Conservation (phyloP, 305 asterid genomes). For the Solanum hybrid region DNA sequence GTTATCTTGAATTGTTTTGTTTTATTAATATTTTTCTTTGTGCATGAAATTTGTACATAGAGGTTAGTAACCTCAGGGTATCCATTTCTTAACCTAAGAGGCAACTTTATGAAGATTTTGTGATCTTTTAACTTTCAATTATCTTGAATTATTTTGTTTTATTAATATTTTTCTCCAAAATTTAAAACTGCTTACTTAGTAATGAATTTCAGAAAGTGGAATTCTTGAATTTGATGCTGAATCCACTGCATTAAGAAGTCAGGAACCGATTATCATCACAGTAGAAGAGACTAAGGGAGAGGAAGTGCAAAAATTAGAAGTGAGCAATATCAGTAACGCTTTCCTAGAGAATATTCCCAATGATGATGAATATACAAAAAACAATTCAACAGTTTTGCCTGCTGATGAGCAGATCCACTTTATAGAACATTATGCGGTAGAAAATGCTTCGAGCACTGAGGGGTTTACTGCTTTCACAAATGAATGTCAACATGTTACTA, state of each 20-base stretch:
- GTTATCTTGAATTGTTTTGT: background rate
- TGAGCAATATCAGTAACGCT: background rate
- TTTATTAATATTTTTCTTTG: background rate
- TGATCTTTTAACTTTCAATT: background rate
- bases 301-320: constrained; percentile 3
- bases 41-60: background rate
- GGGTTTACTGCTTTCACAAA: background rate
- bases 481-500: background rate
- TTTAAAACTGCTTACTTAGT: background rate
- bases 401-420: constrained; percentile 8
- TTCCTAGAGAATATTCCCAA: background rate
- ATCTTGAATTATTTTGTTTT: background rate
- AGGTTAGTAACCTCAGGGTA: background rate
- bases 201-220: constrained; percentile 14
- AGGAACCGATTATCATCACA: constrained; percentile 5
- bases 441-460: constrained; percentile 7
- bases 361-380: constrained; percentile 5
- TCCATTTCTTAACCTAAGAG: background rate
- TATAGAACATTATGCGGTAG: constrained; percentile 15
- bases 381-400: constrained; percentile 11
- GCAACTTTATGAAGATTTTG: background rate
- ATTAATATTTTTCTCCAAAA: background rate
- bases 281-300: constrained; percentile 5
- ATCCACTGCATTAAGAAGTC: constrained; percentile 13
- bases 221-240: constrained; percentile 14